A percentile compares a stretch with the other conserved stretches of the same genome.
These are phyloP conservation scores for Naganishia albida DNA, from an alignment of 1,284 basidiomycete genomes.

Conservation along the genomic window DNA sequence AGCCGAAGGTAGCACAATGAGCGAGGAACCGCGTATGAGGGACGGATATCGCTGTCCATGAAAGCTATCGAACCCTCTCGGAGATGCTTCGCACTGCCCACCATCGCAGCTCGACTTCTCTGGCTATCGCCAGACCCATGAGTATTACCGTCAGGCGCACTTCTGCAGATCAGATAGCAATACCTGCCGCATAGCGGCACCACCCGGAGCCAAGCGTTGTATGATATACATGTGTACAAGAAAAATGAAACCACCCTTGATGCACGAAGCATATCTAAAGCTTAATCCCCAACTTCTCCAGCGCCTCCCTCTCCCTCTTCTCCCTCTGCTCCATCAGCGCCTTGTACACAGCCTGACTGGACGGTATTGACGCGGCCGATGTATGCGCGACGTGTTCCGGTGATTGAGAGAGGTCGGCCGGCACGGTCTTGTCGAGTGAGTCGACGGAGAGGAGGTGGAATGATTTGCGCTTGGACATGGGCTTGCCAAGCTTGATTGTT, in stretches of 20 bases:
- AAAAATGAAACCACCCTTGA: neutral
- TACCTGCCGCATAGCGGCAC: too few species aligned
- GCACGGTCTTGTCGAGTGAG: slow-evolving; percentile 15
- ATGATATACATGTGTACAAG: slow-evolving; percentile 11
- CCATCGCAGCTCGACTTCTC: neutral
- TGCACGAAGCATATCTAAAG: neutral
- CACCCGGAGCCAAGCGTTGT: neutral
- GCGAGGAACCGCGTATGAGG: neutral
- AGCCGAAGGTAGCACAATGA: slow-evolving; percentile 1
- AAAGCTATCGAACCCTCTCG: too few species aligned
- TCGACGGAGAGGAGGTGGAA: slow-evolving; percentile 36
- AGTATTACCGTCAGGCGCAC: too few species aligned
- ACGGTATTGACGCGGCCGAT: slow-evolving; percentile 16
- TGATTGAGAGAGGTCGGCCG: slow-evolving; percentile 12
- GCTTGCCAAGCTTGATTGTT: slow-evolving; percentile 45
- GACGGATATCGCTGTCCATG: neutral
- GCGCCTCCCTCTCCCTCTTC: slow-evolving; percentile 27
- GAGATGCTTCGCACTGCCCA: too few species aligned
- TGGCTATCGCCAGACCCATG: neutral
- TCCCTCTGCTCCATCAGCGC: slow-evolving; percentile 23
- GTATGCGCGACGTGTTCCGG: slow-evolving; percentile 19
- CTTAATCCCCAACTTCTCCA: slow-evolving; percentile 25
- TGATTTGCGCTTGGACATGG: slow-evolving; percentile 42
- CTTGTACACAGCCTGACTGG: slow-evolving; percentile 15
- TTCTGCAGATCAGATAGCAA: too few species aligned